Conservation (phyloP, 345 rosid species). For the Linum tenue region DNA sequence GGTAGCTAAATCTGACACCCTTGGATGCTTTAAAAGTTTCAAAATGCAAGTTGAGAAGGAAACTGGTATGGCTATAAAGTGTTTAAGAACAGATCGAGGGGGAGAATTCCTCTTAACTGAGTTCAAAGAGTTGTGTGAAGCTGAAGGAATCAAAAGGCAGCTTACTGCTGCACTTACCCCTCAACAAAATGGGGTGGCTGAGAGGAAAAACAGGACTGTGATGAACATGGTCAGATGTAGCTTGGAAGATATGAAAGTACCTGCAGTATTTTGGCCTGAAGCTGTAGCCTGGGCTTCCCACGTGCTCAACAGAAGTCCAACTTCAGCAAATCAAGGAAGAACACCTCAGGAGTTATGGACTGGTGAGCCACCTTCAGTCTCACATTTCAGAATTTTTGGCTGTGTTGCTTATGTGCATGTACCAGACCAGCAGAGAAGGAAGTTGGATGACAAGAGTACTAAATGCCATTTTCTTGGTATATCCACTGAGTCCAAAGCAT, state of each 20-base stretch:
- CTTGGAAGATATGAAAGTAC: neutral
- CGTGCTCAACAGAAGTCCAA: constrained; percentile 4
- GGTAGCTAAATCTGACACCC: constrained; percentile 1
- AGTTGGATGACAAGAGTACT: constrained; percentile 3
- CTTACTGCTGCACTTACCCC: neutral
- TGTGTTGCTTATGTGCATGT: constrained; percentile 10
- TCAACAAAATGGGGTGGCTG: constrained; percentile 11
- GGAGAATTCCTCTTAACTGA: neutral
- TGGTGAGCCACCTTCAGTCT: constrained; percentile 1
- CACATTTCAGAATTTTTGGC: neutral
- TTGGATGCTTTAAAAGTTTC: constrained; percentile 4
- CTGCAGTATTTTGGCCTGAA: constrained; percentile 10
- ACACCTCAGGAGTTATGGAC: constrained; percentile 4
- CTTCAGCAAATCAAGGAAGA: neutral
- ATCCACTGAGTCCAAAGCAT: constrained; percentile 3
- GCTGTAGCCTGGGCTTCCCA: constrained; percentile 2
- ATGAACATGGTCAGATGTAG: constrained; percentile 15
- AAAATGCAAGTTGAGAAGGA: neutral
- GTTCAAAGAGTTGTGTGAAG: neutral
- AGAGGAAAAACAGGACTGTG: neutral
- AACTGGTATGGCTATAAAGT: neutral
- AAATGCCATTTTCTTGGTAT: neutral
- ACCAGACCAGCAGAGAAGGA: too few species aligned
- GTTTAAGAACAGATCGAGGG: neutral
- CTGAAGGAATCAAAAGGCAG: neutral